Base-by-base conservation (phyloP, 2,329 filamentous ascomycete species). In the Xylaria sp. region DNA sequence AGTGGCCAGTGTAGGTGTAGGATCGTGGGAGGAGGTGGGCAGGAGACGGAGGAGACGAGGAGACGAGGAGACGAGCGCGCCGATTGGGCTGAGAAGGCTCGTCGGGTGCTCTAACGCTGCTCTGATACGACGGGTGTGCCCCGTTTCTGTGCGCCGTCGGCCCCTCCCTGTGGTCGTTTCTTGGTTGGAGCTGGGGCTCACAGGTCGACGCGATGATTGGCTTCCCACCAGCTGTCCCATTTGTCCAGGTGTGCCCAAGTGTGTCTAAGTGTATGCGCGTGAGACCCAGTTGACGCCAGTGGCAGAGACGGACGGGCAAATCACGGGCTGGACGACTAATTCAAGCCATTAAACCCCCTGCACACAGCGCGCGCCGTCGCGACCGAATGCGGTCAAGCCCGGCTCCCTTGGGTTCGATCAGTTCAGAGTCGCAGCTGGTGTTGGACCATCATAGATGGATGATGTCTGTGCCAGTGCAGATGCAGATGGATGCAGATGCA, bases 131-230 rank as follows among this genome's bases (percentile, higher is more conserved):
- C 45, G 5, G 37, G 33, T 15, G 38, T 40, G 33, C 47, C 43
- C 35, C 19, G 43, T 66, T 37, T n/a, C n/a, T 15, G 38, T 40
- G 33, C 47, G 37, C 35, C 19, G 43, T 66, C 37, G 54, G 38
- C 53, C 60, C 60, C 60, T 60, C 57, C 64, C 53, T 59, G 51
- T 28, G 21, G 21, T 15, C 35, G 56, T 21, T 47, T 45, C 63
- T 69, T 68, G 70, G 61, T 61, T 50, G 43, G 28, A 17, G 64
- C 66, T 51, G 42, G n/a, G 28, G 28, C 28, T 31, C 5, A 9
- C 28, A 31, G 4, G 28, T 31, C 17, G 67, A 74, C 72, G 73
- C 67, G 72, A 73, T 64, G 53, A 75, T 74, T 74, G 72, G 72
- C 28, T 53, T 45, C 46, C n/a, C 43, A 25, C 35, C 31, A 38